Conservation (phyloP, 768 basidiomycete genomes). For the Agrocybe pediades region DNA sequence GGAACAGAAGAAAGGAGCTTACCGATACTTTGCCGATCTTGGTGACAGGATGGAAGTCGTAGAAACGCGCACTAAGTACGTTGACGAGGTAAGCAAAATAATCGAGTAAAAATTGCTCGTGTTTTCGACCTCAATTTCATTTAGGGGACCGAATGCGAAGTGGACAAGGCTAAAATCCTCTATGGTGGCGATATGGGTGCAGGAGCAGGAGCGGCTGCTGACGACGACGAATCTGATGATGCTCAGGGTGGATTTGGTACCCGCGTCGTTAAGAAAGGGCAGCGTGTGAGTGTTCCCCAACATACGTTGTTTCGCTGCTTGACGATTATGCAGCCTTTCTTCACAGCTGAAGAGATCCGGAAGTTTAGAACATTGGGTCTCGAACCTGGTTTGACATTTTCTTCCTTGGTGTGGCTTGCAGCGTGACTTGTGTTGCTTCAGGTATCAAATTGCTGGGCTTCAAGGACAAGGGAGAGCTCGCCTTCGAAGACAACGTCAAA, state of each 20-base stretch:
- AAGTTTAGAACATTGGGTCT: slow-evolving; percentile 82
- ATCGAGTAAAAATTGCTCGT: background rate
- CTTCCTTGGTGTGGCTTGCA: background rate
- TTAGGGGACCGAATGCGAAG: slow-evolving; percentile 47
- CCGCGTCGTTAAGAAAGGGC: slow-evolving; percentile 50
- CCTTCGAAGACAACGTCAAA: slow-evolving; percentile 89
- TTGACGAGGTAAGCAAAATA: slow-evolving; percentile 63
- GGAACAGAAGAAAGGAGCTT: slow-evolving; percentile 81
- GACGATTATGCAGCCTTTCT: slow-evolving; percentile 62
- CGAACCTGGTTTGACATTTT: slow-evolving; percentile 58
- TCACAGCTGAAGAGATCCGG: slow-evolving; percentile 79
- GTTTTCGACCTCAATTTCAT: background rate
- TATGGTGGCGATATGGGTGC: slow-evolving; percentile 45
- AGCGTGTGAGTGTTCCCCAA: slow-evolving; percentile 43
- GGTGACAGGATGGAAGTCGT: slow-evolving; percentile 81
- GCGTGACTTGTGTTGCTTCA: slow-evolving; percentile 25
- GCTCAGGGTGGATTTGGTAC: slow-evolving; percentile 35
- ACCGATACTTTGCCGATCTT: slow-evolving; percentile 82
- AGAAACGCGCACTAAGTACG: slow-evolving; percentile 65
- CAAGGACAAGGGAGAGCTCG: slow-evolving; percentile 68
- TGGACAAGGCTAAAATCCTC: slow-evolving; percentile 45
- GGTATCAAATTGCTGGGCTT: slow-evolving; percentile 94
- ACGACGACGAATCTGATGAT: slow-evolving; percentile 30
- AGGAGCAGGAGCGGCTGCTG: slow-evolving; percentile 33
- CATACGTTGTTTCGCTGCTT: background rate